Evolutionary conservation across 164 flowering plant genomes (phyloP), one percentile per base, ranked within the genome.

Genomic region (Berberis vulgaris): DNA sequence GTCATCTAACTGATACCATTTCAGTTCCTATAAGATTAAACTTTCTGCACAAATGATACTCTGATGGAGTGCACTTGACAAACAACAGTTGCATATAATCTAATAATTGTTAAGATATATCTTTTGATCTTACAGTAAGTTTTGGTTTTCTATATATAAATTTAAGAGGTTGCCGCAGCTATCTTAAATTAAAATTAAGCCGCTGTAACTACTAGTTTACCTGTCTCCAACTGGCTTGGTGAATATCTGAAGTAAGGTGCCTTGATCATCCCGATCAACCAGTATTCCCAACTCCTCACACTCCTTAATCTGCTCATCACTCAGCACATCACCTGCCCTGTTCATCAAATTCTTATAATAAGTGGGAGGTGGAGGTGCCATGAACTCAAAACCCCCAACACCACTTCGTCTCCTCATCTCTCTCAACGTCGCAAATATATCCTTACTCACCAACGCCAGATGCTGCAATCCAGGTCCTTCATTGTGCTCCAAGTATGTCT

Each of bases 221-320:
- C 96, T 84, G 65, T 90, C 97, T 2, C 97, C 97, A 7, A 90
- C 73, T 44, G 97, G 94, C 80, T 90, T 87, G 46, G 97, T 90
- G 76, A 90, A 90, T 39, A 90, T 84, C 79, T 90, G 97, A 40
- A 90, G 85, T 74, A 90, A 56, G 7, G 83, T 79, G 1, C 97
- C 97, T 69, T 86, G 90, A 74, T 82, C 86, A 75, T 90, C 97
- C 60, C 83, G 80, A 64, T 90, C 97, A 54, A 90, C 95, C 80
- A 90, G 64, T 71, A 90, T 80, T 75, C 95, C 95, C 77, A 90
- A 67, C 65, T 87, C 88, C 73, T 90, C 90, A 50, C 97, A 87
- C 78, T 83, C 87, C 60, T 76, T 78, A 43, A 90, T 90, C 84
- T 90, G 85, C 62, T 82, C 87, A 58, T 86, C 94, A 11, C 68